A percentile compares a stretch with the other conserved stretches of the same genome.
Conservation (phyloP, 2,329 filamentous ascomycete genomes). For the Sordariomycetes sp. region DNA sequence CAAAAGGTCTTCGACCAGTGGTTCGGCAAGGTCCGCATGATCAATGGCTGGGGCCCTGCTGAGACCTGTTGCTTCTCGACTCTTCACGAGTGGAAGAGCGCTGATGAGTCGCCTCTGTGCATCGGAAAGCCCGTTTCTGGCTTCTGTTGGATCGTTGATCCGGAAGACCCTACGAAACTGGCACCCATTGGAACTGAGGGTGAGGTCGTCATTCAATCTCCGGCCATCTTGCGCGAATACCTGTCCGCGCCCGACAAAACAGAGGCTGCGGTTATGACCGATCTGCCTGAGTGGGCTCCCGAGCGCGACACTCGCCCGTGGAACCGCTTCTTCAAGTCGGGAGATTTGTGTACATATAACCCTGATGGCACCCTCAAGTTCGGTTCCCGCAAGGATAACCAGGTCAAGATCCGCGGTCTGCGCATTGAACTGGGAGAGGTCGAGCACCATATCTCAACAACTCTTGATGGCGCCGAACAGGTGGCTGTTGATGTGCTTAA, state of each 20-base stretch:
- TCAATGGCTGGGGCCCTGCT: slow-evolving; percentile 12
- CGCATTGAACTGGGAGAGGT: slow-evolving; percentile 5
- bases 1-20: slow-evolving; percentile 9
- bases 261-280: slow-evolving; percentile 23
- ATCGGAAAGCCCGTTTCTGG: neutral
- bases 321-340: slow-evolving; percentile 30
- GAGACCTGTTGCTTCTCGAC: slow-evolving; percentile 5
- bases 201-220: slow-evolving; percentile 17
- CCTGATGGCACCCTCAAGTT: slow-evolving; percentile 30
- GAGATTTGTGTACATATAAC: slow-evolving; percentile 35
- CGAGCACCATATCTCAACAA: slow-evolving; percentile 1
- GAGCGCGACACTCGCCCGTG: neutral
- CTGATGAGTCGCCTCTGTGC: neutral
- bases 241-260: slow-evolving; percentile 12
- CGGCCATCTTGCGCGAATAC: slow-evolving; percentile 13
- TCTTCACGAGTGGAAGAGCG: neutral
- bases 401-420: slow-evolving; percentile 5
- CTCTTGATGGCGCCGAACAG: neutral
- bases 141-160: slow-evolving; percentile 19
- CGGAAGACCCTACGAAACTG: slow-evolving; percentile 15
- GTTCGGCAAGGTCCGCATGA: slow-evolving; percentile 4
- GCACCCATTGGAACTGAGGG: slow-evolving; percentile 13
- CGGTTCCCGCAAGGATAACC: slow-evolving; percentile 34
- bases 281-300: slow-evolving; percentile 9
- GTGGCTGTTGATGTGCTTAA: slow-evolving; percentile 1